Evolutionary conservation across 495 filamentous ascomycete species (phyloP).

Genomic region (Parachaetomium inaequale): DNA sequence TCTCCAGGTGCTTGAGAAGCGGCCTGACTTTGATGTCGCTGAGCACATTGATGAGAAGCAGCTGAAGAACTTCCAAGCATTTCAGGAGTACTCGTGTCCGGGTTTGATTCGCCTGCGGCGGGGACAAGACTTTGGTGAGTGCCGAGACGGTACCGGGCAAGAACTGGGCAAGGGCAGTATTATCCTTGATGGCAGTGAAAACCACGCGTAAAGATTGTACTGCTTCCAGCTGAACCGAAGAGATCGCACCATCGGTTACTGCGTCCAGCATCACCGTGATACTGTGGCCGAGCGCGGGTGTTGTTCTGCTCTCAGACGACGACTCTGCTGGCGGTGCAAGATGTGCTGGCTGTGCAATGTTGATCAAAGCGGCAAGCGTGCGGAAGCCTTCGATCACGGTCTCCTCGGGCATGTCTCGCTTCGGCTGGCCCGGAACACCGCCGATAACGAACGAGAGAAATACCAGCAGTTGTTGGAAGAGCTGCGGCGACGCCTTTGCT

Average conservation of each 20-base stretch:
- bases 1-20: slow-evolving; percentile 33
- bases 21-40: slow-evolving; percentile 55
- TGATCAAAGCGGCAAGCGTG: slow-evolving; percentile 42
- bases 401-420: slow-evolving; percentile 61
- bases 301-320: slow-evolving; percentile 45
- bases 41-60: slow-evolving; percentile 60
- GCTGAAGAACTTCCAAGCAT: slow-evolving; percentile 57
- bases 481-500: slow-evolving; percentile 56
- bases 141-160: slow-evolving; percentile 85
- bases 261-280: slow-evolving; percentile 78
- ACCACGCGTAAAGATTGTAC: slow-evolving; percentile 61
- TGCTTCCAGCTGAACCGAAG: slow-evolving; percentile 63
- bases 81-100: slow-evolving; percentile 61
- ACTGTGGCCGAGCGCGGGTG: slow-evolving; percentile 81
- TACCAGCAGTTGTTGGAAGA: slow-evolving; percentile 81
- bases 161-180: slow-evolving; percentile 71
- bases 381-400: slow-evolving; percentile 53
- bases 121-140: slow-evolving; percentile 69
- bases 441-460: slow-evolving; percentile 77
- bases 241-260: slow-evolving; percentile 55
- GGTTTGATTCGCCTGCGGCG: slow-evolving; percentile 59
- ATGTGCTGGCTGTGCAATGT: slow-evolving; percentile 38
- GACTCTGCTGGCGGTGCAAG: slow-evolving; percentile 24
- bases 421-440: slow-evolving; percentile 54
- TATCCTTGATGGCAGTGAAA: slow-evolving; percentile 60